Evolutionary conservation across 805 yeast genomes (phyloP), one percentile per base, ranked within the genome.

Genomic region (Candida coquimbonensis): DNA sequence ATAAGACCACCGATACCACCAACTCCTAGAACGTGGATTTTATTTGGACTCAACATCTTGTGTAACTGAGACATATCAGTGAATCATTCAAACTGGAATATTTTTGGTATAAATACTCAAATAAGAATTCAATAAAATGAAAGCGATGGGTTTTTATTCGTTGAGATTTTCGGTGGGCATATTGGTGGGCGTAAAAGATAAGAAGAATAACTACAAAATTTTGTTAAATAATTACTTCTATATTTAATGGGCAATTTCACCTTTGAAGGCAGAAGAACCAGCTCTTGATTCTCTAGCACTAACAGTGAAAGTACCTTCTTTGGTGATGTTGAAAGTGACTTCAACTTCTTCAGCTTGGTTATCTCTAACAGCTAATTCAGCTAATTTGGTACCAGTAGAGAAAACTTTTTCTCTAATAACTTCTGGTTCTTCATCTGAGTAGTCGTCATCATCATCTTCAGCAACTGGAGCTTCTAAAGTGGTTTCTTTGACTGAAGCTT

Each of bases 381-480:
- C 95, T 58, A 93, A 74, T 58, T 79, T 75, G 44, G 78, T 74
- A 53, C 88, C 87, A 52, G 89, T 78, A 60, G 77, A 77, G 72
- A 80, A 81, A 39, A 80, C 81, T 53, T 83, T 83, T 70, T 80
- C 86, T 68, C 80, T 83, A 53, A 79, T 70, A 62, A 87, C 74
- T 67, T 90, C 96, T 54, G 96, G 96, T 72, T 90, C 97, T 54
- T 87, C 95, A 57, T 88, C 96, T 25, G 67, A 64, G 53, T 72
- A 81, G 31, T 70, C 75, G 33, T 73, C 78, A 21, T 69, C 75
- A 52, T 75, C 74, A 49, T 75, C 74, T 51, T 66, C 76, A 43
- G 73, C 77, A 43, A 82, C 77, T 44, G 65, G 64, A 51, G 75
- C 71, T 67, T 87, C 96, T 39, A 87, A 65, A 55, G 81, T 81